Evolutionary conservation across 2,329 filamentous ascomycete species (phyloP), one percentile per base, ranked within the genome.

Genomic region (Drechslerella coelobrocha): DNA sequence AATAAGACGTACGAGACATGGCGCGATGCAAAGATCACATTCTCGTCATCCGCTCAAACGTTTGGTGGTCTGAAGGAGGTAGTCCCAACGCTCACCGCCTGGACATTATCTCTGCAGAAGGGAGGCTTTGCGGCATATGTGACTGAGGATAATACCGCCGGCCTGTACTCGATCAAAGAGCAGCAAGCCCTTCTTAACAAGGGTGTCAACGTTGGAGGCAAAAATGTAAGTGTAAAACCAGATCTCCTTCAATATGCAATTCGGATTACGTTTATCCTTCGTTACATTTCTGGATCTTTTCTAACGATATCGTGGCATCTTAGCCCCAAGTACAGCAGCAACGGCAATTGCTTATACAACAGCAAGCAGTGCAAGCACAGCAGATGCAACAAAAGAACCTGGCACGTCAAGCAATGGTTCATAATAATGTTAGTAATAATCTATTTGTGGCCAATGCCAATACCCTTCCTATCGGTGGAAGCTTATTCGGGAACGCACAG

Each of bases 1-100:
- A 89, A 89, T 78, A 79, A 79, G 54, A 88, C 85, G 0, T 85
- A 84, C 0, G 87, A 89, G 78, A 84, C 83, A 0, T 89, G 87
- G 87, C 80, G 79, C 27, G 83, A 84, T 77, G 84, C 84, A 76
- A 84, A 83, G 72, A 78, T 89, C 37, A 82, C 82, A 0, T 81
- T 89, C 3, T 88, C 86, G 1, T 88, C 85, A 0, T 88, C 85
- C 0, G 84, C 88, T 74, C 83, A 86, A 2, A 82, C 81, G 3
- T 86, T 85, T 57, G 81, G 83, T 1, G 83, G 83, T 1, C 78
- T 88, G 1, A 81, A 83, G 23, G 84, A 88, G 65, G 77, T 78
- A 10, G 82, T 86, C 1, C 86, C 86, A 0, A 78, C 77, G 2
- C 80, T 89, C 34, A 76, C 80, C 0, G 81, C 84, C 0, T 89